Conservation (phyloP, 2,329 filamentous ascomycete species). For the Trichoderma semiorbis region DNA sequence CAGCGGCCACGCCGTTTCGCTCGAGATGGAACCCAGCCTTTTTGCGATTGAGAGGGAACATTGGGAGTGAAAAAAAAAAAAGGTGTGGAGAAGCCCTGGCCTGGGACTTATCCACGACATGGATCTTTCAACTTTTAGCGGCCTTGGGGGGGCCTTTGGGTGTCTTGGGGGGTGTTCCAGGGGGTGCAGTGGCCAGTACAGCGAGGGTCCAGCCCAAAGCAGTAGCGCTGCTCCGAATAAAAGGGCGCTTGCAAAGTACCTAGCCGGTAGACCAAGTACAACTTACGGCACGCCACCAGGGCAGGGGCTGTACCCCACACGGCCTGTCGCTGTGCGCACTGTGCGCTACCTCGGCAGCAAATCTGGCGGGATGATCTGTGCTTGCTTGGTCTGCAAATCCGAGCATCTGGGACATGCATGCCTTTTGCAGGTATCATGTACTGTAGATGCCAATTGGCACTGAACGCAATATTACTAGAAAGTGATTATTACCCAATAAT, state of each 20-base stretch:
- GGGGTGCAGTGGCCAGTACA: background rate
- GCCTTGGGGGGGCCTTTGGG: background rate
- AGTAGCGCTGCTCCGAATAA: conserved; percentile 18
- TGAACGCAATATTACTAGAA: background rate
- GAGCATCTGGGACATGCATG: background rate
- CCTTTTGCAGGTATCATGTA: background rate
- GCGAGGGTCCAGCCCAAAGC: conserved; percentile 12
- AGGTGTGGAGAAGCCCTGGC: conserved; percentile 16
- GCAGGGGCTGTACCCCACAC: conserved; percentile 5
- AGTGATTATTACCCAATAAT: background rate
- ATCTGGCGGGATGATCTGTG: background rate
- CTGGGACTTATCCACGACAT: background rate
- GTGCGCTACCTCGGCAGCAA: conserved; percentile 7
- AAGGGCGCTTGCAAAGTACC: background rate
- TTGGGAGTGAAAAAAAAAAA: background rate
- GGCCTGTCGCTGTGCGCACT: conserved; percentile 5
- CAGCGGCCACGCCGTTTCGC: conserved; percentile 17
- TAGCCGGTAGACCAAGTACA: background rate
- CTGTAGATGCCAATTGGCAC: background rate
- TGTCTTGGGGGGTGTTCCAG: background rate
- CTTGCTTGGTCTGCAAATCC: background rate
- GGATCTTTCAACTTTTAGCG: background rate
- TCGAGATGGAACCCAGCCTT: conserved; percentile 5
- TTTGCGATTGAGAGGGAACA: background rate
- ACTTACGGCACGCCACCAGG: background rate